These are phyloP conservation scores for Porogramme epimiltina DNA, from an alignment of 1,284 basidiomycete genomes.

Conservation along the genomic window DNA sequence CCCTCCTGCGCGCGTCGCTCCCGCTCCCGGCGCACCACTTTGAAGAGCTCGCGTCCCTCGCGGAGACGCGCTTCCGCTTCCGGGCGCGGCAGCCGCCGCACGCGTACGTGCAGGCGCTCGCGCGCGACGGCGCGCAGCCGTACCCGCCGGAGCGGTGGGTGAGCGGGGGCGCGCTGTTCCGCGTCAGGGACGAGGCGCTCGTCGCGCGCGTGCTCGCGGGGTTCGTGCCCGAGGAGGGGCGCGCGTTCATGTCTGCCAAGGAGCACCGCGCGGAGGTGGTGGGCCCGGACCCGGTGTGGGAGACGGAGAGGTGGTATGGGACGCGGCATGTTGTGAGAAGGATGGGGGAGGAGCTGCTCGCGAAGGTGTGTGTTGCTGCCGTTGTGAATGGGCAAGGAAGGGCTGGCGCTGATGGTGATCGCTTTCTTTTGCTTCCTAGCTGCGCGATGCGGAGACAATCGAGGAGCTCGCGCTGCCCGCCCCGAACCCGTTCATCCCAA, in stretches of 20 bases:
- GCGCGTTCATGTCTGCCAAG: slow-evolving; percentile 48
- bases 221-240: slow-evolving; percentile 40
- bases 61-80: slow-evolving; percentile 61
- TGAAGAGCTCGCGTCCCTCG: slow-evolving; percentile 57
- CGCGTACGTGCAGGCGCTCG: slow-evolving; percentile 22
- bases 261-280: slow-evolving; percentile 33
- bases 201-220: slow-evolving; percentile 19
- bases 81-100: slow-evolving; percentile 49
- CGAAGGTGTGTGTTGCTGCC: too few relatives aligned
- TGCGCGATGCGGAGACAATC: slow-evolving; percentile 24
- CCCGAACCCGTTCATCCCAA: slow-evolving; percentile 59
- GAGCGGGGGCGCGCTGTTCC: slow-evolving; percentile 18
- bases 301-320: slow-evolving; percentile 53
- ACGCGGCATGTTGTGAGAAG: slow-evolving; percentile 50
- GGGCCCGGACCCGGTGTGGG: slow-evolving; percentile 41
- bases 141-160: slow-evolving; percentile 25
- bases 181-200: slow-evolving; percentile 26
- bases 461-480: slow-evolving; percentile 24
- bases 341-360: slow-evolving; percentile 43
- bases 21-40: slow-evolving; percentile 51
- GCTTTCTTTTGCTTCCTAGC: slow-evolving; percentile 36
- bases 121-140: slow-evolving; percentile 21
- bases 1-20: slow-evolving; percentile 45
- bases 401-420: too few relatives aligned
- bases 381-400: too few relatives aligned